Percentiles rank a stretch among this genome's conserved stretches.
phyloP scores from a whole-genome alignment of 192 early-diverging fungal genomes.

The Linnemannia elongata region DNA sequence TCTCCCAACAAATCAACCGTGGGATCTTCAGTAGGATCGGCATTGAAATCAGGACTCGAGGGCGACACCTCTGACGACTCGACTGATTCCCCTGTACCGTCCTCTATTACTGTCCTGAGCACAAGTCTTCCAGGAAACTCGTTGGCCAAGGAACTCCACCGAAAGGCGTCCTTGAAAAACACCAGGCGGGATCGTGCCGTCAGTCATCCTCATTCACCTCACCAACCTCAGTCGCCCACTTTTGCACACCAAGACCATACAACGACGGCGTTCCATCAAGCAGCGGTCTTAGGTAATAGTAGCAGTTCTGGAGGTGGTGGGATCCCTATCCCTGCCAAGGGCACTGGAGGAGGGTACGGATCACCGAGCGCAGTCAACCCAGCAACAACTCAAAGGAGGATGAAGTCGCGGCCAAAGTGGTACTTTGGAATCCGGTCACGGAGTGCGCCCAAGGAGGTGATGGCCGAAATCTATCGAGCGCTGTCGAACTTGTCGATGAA shows the following conservation, averaged over 20 bases:
- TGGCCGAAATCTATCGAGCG: conserved; percentile 97
- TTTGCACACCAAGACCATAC: conserved; percentile 8
- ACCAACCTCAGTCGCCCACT: background rate
- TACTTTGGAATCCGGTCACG: conserved; percentile 98
- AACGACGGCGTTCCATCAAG: conserved; percentile 43
- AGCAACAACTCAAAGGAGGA: conserved; percentile 33
- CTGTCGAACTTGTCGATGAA: conserved; percentile 91
- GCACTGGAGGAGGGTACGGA: background rate
- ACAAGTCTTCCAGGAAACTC: conserved; percentile 54
- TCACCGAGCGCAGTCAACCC: background rate
- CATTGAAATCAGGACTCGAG: conserved; percentile 39
- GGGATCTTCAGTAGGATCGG: conserved; percentile 43
- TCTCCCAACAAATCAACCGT: conserved; percentile 51
- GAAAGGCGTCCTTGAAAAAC: conserved; percentile 52
- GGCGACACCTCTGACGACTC: conserved; percentile 40
- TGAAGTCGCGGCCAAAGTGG: conserved; percentile 85
- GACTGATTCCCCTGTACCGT: conserved; percentile 45
- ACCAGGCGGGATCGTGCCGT: conserved; percentile 23
- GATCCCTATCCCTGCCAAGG: conserved; percentile 24
- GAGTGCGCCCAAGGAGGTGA: conserved; percentile 93
- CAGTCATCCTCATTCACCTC: conserved; percentile 31
- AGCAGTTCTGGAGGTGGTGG: conserved; percentile 32
- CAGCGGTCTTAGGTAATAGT: conserved; percentile 40
- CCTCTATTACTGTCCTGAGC: conserved; percentile 67
- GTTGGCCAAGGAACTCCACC: conserved; percentile 49